Conservation (phyloP, 1,139 yeast species). For the Candida tropicalis region DNA sequence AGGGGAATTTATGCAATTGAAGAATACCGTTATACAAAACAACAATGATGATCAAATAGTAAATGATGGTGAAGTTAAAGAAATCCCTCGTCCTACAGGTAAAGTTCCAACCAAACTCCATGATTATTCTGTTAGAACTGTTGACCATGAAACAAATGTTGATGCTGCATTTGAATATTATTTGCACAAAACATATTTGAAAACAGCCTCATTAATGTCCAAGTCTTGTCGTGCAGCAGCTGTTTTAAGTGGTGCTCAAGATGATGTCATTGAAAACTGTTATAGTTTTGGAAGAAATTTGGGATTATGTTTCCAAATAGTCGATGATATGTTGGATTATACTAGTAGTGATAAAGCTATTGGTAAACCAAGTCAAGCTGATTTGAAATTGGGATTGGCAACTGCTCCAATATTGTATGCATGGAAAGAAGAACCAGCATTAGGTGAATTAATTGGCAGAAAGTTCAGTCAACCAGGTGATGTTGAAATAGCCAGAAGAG, state of each 20-base stretch:
- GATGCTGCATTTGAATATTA: conserved; percentile 93
- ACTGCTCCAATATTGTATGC: conserved; percentile 97
- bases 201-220: conserved; percentile 95
- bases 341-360: conserved; percentile 79
- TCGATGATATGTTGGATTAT: conserved; percentile 95
- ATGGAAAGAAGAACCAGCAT: conserved; percentile 84
- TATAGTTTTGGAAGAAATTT: conserved; percentile 91
- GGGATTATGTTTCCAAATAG: conserved; percentile 94
- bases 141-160: conserved; percentile 69
- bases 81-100: conserved; percentile 64
- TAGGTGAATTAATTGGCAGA: conserved; percentile 82
- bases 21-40: conserved; percentile 70
- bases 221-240: conserved; percentile 94
- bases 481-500: conserved; percentile 72
- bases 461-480: conserved; percentile 84
- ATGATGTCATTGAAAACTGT: conserved; percentile 74
- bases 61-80: conserved; percentile 53
- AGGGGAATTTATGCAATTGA: conserved; percentile 98
- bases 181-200: conserved; percentile 89
- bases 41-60: conserved; percentile 48
- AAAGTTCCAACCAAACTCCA: conserved; percentile 61
- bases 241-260: conserved; percentile 83
- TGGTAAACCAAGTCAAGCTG: conserved; percentile 97
- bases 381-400: conserved; percentile 88
- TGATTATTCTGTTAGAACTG: conserved; percentile 57